Evolutionary conservation across 441 rosid species (phyloP).

Genomic region (Adansonia grandidieri): DNA sequence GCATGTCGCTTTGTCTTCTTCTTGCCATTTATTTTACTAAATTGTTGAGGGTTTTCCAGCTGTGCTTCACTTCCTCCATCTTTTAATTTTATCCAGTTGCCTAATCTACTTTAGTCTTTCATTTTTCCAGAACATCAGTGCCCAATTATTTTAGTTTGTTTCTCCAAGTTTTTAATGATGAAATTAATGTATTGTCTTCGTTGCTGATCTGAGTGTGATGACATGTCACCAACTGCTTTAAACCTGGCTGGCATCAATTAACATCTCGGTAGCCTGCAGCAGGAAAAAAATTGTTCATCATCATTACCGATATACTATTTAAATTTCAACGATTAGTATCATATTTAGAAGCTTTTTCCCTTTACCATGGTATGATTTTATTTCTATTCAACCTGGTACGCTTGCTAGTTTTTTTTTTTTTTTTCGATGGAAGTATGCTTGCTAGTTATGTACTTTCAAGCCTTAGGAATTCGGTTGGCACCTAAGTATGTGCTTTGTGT

Average conservation of each 20-base stretch:
- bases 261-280: background rate
- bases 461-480: background rate
- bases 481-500: background rate
- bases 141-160: background rate
- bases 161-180: background rate
- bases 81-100: constrained; percentile 3
- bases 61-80: background rate
- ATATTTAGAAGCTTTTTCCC: background rate
- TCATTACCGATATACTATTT: background rate
- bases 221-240: background rate
- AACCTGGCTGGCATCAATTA: background rate
- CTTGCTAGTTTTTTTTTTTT: too few relatives aligned
- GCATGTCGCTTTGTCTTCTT: background rate
- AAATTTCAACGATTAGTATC: background rate
- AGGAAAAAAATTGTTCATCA: background rate
- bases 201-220: background rate
- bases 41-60: background rate
- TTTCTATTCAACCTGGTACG: background rate
- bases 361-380: background rate
- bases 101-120: constrained; percentile 5
- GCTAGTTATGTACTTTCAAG: constrained; percentile 3
- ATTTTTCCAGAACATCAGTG: background rate
- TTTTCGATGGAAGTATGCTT: background rate
- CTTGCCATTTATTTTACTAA: background rate
- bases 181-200: background rate